Evolutionary conservation across 768 basidiomycete species (phyloP).

Genomic region (Panellus pusillus): DNA sequence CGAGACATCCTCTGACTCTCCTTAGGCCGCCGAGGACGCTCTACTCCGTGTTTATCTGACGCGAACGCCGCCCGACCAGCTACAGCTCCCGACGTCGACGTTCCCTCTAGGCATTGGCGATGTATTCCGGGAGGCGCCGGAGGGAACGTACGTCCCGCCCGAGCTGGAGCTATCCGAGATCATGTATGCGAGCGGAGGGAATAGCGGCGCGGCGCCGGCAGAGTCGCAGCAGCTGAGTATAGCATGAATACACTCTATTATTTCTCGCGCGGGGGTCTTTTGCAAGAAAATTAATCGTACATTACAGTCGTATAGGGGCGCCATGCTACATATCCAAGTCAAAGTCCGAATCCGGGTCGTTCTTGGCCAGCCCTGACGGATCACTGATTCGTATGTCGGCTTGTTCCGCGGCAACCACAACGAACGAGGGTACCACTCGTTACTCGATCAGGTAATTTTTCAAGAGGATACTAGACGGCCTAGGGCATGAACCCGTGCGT

Average conservation of each 20-base stretch:
- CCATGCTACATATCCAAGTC: slow-evolving; percentile 63
- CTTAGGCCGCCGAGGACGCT: slow-evolving; percentile 82
- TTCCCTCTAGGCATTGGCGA: slow-evolving; percentile 59
- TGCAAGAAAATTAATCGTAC: slow-evolving; percentile 13
- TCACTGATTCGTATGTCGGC: no score
- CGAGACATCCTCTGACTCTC: slow-evolving; percentile 1
- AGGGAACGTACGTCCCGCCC: slow-evolving; percentile 52
- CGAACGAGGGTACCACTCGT: no score
- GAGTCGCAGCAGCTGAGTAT: slow-evolving; percentile 3
- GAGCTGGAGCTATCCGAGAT: slow-evolving; percentile 63
- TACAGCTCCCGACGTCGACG: slow-evolving; percentile 74
- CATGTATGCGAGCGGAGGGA: slow-evolving; percentile 67
- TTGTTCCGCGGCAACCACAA: no score
- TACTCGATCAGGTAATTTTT: no score
- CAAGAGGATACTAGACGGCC: no score
- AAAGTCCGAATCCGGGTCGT: slow-evolving; percentile 76
- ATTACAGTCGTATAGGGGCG: background rate
- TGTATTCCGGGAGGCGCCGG: slow-evolving; percentile 49
- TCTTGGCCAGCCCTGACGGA: slow-evolving; percentile 34
- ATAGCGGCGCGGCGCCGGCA: slow-evolving; percentile 35
- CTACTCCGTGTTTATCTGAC: slow-evolving; percentile 83
- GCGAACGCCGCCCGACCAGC: slow-evolving; percentile 62
- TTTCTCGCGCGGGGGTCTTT: background rate
- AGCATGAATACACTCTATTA: slow-evolving; percentile 13
- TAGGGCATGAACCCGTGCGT: no score